Percentiles rank a stretch among this genome's conserved stretches.
These are phyloP conservation scores for Huntiella savannae DNA, from an alignment of 2,329 filamentous ascomycete genomes.

Conservation along the genomic window DNA sequence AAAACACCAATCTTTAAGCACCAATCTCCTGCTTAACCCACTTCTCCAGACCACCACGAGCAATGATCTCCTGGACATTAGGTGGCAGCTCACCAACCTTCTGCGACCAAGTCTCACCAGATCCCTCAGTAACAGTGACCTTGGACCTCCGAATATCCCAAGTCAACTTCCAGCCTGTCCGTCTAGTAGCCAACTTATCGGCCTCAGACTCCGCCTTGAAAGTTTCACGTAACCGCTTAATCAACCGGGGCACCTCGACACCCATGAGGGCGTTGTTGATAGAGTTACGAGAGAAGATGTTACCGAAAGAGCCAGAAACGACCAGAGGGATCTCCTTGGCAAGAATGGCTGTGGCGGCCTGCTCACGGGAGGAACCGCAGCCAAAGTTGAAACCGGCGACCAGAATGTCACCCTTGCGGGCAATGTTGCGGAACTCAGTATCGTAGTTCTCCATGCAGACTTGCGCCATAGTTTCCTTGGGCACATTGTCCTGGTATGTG, in stretches of 20 bases:
- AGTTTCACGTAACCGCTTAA: constrained; percentile 41
- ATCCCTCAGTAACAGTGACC: constrained; percentile 52
- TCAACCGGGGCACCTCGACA: constrained; percentile 48
- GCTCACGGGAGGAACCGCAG: constrained; percentile 61
- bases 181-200: constrained; percentile 40
- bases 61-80: constrained; percentile 75
- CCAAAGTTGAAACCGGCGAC: constrained; percentile 83
- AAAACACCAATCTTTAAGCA: constrained; percentile 1
- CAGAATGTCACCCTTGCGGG: constrained; percentile 56
- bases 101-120: constrained; percentile 54
- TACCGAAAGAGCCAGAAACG: constrained; percentile 62
- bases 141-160: constrained; percentile 63
- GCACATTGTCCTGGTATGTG: constrained; percentile 76
- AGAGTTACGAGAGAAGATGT: constrained; percentile 62
- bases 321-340: constrained; percentile 67
- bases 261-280: constrained; percentile 66
- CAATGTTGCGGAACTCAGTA: constrained; percentile 41
- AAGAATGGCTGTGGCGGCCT: constrained; percentile 73
- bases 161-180: constrained; percentile 65
- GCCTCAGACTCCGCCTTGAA: constrained; percentile 4
- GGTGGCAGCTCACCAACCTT: constrained; percentile 68
- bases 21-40: constrained; percentile 59
- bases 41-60: constrained; percentile 56
- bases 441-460: constrained; percentile 96
- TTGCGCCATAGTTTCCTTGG: constrained; percentile 61